Base-by-base conservation (phyloP, 2,329 filamentous ascomycete genomes). In the Byssothecium circinans region DNA sequence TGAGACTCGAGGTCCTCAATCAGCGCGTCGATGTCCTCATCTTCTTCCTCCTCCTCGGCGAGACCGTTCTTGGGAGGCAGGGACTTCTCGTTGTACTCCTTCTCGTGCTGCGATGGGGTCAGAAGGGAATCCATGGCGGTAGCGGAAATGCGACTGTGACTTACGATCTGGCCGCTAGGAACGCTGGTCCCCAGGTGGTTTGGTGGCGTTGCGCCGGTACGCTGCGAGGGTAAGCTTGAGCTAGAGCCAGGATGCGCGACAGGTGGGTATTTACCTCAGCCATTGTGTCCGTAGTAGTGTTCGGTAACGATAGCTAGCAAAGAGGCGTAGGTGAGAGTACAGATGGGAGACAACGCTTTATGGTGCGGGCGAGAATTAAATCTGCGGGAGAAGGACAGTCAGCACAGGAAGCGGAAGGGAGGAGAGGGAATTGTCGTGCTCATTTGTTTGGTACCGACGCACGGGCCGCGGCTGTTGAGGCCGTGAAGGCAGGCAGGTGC, bases 1-100 rank as follows among this genome's bases (percentile, higher is more conserved):
- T 89, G 79, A 34, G 86, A 90, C 75, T 94, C 87, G 58, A 95
- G 85, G 64, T 94, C 89, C 71, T 91, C 87, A 59, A 95, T 95
- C 64, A 95, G 80, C 65, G 85, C 84, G 67, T 95, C 88, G 59
- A 95, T 90, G 69, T 92, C 87, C 75, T 90, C 87, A 62, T 90
- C 87, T 37, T 88, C 87, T 18, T 91, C 86, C 40, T 89, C 86
- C 5, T 85, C 84, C 23, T 81, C 81, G 35, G 73, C 75, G 18
- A 49, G 40, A 20, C 46, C 53, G 38, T 52, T 52, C 37, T 53
- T 54, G 46, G 54, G 35, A 2, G 60, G 57, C 43, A 61, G 19
- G 44, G 49, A 34, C 41, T 56, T 48, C 30, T 34, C 37, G 20
- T 53, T 51, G 35, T 58, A 52, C 50, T 55, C 57, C 61, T 65